Conservation (phyloP, 345 rosid genomes). For the Populus deltoides region DNA sequence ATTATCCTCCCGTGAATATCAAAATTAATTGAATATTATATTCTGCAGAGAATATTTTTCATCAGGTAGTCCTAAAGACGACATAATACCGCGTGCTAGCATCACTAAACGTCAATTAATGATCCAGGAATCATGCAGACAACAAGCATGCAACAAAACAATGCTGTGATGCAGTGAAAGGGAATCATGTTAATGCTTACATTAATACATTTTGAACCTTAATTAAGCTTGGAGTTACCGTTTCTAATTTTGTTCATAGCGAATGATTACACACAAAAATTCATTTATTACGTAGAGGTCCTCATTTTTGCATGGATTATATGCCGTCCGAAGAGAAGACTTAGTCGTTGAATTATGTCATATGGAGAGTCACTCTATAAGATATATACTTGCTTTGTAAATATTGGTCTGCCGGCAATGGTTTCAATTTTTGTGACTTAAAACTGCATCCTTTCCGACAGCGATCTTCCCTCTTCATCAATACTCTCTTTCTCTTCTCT, state of each 20-base stretch:
- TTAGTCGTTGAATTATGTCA: neutral
- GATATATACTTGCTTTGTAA: neutral
- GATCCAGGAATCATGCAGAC: neutral
- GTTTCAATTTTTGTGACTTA: neutral
- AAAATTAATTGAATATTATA: neutral
- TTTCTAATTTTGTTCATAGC: too few species aligned
- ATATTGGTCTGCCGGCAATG: slow-evolving; percentile 1
- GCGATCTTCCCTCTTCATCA: neutral
- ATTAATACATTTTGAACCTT: neutral
- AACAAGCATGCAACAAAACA: neutral
- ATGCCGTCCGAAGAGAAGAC: neutral
- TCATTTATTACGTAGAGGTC: neutral
- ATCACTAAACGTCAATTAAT: neutral
- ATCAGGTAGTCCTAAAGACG: neutral
- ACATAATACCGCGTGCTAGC: neutral
- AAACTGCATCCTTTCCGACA: neutral
- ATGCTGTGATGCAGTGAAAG: too few species aligned
- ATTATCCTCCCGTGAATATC: too few species aligned
- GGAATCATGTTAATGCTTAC: too few species aligned
- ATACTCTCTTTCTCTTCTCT: neutral
- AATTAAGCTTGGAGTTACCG: too few species aligned
- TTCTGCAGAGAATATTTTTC: neutral
- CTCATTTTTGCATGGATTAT: neutral
- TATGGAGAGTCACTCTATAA: neutral
- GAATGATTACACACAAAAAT: neutral